phyloP scores from a whole-genome alignment of 2,329 filamentous ascomycete genomes.

The Didymosphaeria variabile region DNA sequence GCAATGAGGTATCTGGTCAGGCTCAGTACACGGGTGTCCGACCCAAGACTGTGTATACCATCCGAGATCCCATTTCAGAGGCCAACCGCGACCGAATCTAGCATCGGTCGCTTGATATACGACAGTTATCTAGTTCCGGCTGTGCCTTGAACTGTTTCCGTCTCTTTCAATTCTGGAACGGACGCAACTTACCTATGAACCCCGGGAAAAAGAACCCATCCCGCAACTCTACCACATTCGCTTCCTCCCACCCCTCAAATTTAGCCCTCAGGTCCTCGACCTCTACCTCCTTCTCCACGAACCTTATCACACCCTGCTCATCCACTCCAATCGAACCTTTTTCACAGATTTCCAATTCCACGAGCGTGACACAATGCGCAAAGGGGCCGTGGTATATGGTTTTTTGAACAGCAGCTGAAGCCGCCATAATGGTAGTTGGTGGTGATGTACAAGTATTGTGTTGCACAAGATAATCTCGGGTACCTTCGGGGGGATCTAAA shows the following conservation, averaged over 20 bases:
- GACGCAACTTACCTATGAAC: conserved; percentile 71
- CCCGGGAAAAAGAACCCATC: conserved; percentile 84
- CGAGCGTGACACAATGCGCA: conserved; percentile 63
- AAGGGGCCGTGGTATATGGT: conserved; percentile 69
- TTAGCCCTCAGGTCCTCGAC: conserved; percentile 33
- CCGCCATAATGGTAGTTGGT: conserved; percentile 36
- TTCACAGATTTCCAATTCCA: conserved; percentile 59
- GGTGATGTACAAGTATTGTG: background rate
- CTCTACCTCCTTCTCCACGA: conserved; percentile 51
- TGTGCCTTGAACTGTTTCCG: background rate
- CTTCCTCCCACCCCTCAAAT: conserved; percentile 50
- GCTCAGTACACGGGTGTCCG: too few species aligned
- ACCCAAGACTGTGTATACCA: too few species aligned
- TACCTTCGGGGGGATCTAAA: too few species aligned
- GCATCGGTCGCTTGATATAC: background rate
- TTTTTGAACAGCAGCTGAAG: conserved; percentile 36
- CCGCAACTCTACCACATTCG: conserved; percentile 48
- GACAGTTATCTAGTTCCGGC: background rate
- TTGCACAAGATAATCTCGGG: background rate
- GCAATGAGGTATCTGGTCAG: too few species aligned
- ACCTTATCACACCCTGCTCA: conserved; percentile 62
- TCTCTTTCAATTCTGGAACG: background rate
- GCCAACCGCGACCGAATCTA: background rate
- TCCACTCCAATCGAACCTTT: conserved; percentile 61
- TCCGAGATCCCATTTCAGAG: too few species aligned